phyloP scores from a whole-genome alignment of 441 rosid species.

The Cnidoscolus chayamansa region DNA sequence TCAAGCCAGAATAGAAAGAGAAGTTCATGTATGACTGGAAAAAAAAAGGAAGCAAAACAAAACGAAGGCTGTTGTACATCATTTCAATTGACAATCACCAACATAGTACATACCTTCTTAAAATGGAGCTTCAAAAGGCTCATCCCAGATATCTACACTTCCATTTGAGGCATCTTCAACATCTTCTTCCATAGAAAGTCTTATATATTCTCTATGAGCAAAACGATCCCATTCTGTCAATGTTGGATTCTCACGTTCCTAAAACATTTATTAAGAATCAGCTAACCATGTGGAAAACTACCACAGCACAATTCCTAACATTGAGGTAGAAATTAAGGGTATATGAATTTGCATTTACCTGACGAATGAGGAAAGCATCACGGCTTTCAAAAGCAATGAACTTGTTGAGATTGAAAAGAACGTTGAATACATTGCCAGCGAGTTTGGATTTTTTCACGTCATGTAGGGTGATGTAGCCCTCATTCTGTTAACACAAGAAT shows the following conservation, averaged over 20 bases:
- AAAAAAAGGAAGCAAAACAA: too few relatives aligned
- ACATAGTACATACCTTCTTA: constrained; percentile 32
- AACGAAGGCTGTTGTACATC: too few relatives aligned
- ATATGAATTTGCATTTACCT: constrained; percentile 40
- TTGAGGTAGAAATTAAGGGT: not conserved
- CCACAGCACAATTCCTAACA: not conserved
- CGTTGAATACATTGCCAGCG: constrained; percentile 81
- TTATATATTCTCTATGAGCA: constrained; percentile 92
- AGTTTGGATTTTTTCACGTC: constrained; percentile 80
- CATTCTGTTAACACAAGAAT: constrained; percentile 41
- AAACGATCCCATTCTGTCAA: constrained; percentile 99
- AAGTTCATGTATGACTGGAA: not conserved
- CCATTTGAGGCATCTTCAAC: constrained; percentile 93
- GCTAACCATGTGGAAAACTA: constrained; percentile 4
- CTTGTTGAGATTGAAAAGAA: constrained; percentile 90
- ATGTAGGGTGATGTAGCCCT: constrained; percentile 49
- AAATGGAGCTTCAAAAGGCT: constrained; percentile 86
- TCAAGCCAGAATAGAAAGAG: not conserved
- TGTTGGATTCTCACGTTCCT: constrained; percentile 94
- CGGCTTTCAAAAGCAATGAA: constrained; percentile 92
- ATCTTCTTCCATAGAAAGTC: constrained; percentile 98
- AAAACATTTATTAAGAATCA: not conserved
- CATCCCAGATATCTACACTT: constrained; percentile 94
- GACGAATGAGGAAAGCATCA: constrained; percentile 91
- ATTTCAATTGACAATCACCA: too few relatives aligned